Base-by-base conservation (phyloP, 495 filamentous ascomycete species). In the Cercophora samala region DNA sequence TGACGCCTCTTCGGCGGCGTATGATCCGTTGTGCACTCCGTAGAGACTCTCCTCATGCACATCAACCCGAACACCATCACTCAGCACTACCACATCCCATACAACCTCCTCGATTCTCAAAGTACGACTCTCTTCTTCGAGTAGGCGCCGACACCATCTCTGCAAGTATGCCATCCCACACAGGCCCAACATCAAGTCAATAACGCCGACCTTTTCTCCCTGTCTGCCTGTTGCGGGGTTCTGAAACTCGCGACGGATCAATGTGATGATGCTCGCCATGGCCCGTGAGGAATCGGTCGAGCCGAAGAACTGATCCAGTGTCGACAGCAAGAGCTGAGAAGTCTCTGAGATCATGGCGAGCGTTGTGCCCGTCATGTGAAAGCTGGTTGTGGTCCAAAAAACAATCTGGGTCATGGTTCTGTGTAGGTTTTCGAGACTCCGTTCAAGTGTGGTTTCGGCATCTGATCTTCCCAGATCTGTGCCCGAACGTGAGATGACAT, bases 21-120 rank as follows among this genome's bases (percentile, higher is more conserved):
- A 66, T 29, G 19, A 58, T 1, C 70, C 66, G 56, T 52, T 55
- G 73, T 77, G 62, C 73, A 75, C 58, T 72, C 70, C 70, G 70
- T 76, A 72, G 70, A 70, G 51, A 5, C 74, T 66, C 70, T 84
- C 70, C 66, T 74, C 81, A 51, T 85, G 78, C 18, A 90, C 80
- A 73, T 90, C 89, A 24, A 85, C 86, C 51, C 86, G 78, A 53
- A 80, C 74, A 1, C 87, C 88, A 68, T 88, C 84, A 67, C 89
- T 85, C 21, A 90, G 73, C 32, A 93, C 86, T 56, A 93, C 88
- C n/a, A 91, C 87, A 79, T 93, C 91, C 91, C 91, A 93, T 11
- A 93, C 81, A 25, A 85, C 77, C 70, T 91, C 90, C 60, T 89
- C 84, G 15, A 82, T 82, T 56, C 80, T 76, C 32, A 82, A 80